These are phyloP conservation scores for Tolypocladium nubicola DNA, from an alignment of 2,329 filamentous ascomycete genomes.

Conservation along the genomic window DNA sequence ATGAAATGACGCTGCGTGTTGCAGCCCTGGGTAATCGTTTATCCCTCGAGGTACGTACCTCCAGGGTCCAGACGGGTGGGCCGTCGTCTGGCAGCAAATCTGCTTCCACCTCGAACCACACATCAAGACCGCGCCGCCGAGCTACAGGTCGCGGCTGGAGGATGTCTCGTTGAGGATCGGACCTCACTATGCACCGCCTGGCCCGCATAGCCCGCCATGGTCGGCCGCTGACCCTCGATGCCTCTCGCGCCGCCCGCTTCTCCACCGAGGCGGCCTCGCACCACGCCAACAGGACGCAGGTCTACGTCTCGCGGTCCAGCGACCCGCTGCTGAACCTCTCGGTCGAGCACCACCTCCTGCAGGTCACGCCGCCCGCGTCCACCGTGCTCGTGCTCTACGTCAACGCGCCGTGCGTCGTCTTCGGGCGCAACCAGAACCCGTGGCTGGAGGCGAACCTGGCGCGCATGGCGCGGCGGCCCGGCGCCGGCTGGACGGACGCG, in stretches of 20 bases:
- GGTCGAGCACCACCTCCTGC: slow-evolving; percentile 82
- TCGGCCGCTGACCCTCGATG: neutral
- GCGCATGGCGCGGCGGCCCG: slow-evolving; percentile 9
- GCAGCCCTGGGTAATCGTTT: neutral
- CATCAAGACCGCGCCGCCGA: neutral
- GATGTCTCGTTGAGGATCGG: neutral
- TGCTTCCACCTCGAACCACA: neutral
- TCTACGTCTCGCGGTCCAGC: slow-evolving; percentile 58
- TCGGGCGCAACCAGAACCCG: slow-evolving; percentile 95
- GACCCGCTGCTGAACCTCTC: slow-evolving; percentile 87
- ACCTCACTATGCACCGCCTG: neutral
- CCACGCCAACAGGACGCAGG: slow-evolving; percentile 43
- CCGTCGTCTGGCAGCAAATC: neutral
- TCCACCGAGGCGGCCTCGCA: slow-evolving; percentile 29
- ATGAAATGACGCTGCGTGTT: no score
- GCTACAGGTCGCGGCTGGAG: neutral
- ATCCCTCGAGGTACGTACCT: neutral
- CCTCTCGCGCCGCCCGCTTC: slow-evolving; percentile 8
- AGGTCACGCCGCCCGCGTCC: slow-evolving; percentile 60
- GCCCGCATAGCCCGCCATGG: slow-evolving; percentile 1
- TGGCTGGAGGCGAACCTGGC: slow-evolving; percentile 80
- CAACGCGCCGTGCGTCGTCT: slow-evolving; percentile 78
- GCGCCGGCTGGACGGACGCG: slow-evolving; percentile 14
- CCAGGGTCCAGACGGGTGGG: neutral
- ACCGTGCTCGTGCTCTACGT: slow-evolving; percentile 78